Percentiles rank a stretch among this genome's conserved stretches.
These are phyloP conservation scores for Paecilomyces formosus DNA, from an alignment of 2,329 filamentous ascomycete species.

Conservation along the genomic window DNA sequence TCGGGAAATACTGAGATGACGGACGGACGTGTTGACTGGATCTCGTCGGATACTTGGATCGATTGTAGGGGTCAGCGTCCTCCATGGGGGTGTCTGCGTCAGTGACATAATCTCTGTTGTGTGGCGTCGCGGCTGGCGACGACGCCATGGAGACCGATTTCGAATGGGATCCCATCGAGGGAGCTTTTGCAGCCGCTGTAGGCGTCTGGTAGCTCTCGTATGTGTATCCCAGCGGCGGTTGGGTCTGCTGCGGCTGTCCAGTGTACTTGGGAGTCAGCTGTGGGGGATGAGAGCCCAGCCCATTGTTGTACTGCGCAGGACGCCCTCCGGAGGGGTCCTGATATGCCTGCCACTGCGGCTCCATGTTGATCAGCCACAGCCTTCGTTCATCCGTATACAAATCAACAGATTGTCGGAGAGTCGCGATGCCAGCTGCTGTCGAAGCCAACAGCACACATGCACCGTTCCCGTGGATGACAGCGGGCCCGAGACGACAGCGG, in stretches of 20 bases:
- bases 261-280: conserved; percentile 43
- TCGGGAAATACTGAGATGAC: conserved; percentile 64
- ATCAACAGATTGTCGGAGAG: not conserved
- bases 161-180: conserved; percentile 32
- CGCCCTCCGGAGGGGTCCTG: conserved; percentile 53
- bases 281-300: conserved; percentile 41
- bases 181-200: conserved; percentile 21
- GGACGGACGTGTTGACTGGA: conserved; percentile 64
- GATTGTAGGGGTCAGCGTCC: conserved; percentile 77
- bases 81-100: conserved; percentile 80
- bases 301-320: conserved; percentile 58
- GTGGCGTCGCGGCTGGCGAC: conserved; percentile 52
- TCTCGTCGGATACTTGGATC: conserved; percentile 77
- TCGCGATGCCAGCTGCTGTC: conserved; percentile 7
- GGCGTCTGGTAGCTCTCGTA: conserved; percentile 59
- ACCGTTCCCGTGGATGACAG: conserved; percentile 7
- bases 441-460: conserved; percentile 19
- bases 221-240: conserved; percentile 55
- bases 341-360: conserved; percentile 60
- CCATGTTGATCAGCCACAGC: conserved; percentile 35
- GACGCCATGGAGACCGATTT: conserved; percentile 49
- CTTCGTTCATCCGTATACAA: conserved; percentile 6
- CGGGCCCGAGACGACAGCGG: conserved; percentile 20
- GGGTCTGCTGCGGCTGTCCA: conserved; percentile 36
- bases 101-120: conserved; percentile 56